Evolutionary conservation across 2,329 filamentous ascomycete species (phyloP).

Genomic region (Colletotrichum paranaense): DNA sequence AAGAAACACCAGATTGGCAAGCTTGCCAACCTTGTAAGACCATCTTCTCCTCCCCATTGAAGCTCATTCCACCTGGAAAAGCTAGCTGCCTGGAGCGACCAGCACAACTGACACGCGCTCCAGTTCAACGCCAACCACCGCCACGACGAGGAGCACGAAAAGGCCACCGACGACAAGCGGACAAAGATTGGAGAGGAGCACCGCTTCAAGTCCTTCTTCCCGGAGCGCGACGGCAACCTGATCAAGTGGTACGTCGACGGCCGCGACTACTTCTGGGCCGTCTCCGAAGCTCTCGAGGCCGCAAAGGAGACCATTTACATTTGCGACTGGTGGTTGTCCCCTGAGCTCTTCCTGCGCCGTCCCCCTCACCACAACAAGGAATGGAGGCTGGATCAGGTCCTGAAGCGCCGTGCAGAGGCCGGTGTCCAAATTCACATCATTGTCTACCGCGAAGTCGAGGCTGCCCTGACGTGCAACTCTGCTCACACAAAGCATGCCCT

Average conservation of each 20-base stretch:
- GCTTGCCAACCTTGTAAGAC: constrained; percentile 67
- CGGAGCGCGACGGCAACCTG: constrained; percentile 84
- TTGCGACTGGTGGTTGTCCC: constrained; percentile 96
- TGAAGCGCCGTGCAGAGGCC: constrained; percentile 90
- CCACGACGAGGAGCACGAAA: constrained; percentile 93
- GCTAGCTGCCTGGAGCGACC: too few species aligned
- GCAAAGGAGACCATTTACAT: constrained; percentile 97
- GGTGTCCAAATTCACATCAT: constrained; percentile 95
- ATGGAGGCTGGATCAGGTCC: constrained; percentile 85
- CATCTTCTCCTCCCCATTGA: neutral
- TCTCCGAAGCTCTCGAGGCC: constrained; percentile 88
- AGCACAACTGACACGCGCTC: constrained; percentile 15
- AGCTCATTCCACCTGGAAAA: neutral
- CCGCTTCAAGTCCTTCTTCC: constrained; percentile 91
- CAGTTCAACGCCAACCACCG: constrained; percentile 88
- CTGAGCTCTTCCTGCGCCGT: constrained; percentile 85
- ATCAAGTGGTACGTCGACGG: constrained; percentile 99
- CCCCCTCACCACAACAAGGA: constrained; percentile 86
- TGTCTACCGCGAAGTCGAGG: constrained; percentile 89
- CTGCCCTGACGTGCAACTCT: constrained; percentile 90
- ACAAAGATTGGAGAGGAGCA: constrained; percentile 77
- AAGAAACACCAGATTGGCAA: constrained; percentile 76
- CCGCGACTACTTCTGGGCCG: constrained; percentile 93
- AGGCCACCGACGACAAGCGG: constrained; percentile 84
- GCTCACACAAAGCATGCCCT: constrained; percentile 91